Evolutionary conservation across 176 grass and related monocot genomes (phyloP), one percentile per base, ranked within the genome.

Genomic region (Juncus inflexus): DNA sequence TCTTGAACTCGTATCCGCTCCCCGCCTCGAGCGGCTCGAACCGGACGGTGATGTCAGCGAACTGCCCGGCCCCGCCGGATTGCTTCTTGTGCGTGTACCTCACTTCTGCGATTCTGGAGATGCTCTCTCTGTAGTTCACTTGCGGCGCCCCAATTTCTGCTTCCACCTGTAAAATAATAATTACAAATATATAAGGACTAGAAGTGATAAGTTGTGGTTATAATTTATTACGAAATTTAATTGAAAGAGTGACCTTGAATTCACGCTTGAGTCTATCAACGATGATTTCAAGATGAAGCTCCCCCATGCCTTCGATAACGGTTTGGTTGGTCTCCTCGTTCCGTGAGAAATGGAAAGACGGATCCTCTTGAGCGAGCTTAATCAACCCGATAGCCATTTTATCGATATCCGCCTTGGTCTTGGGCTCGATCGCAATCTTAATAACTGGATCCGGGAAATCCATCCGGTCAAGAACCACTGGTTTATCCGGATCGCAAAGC

Each of bases 241-340:
- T 52, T 5, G 75, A 65, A 74, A 16, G 75, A 65, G 79, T 65
- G 62, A 97, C 94, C 94, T 70, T 97, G 75, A 89, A 97, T 49
- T 97, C 94, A 65, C 94, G 81, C 77, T 89, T 91, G 61, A 97
- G 61, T 60, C 94, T 85, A 72, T 97, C 82, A 13, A 99, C 88
- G 41, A 97, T 97, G 67, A 97, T 97, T 63, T 97, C 94, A 57
- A 97, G 94, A 80, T 97, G 94, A 11, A 97, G 79, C 67, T 97
- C 94, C 51, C 94, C 94, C 94, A 97, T 97, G 72, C 94, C 94
- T 86, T 97, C 94, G 75, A 97, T 97, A 79, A 97, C 94, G 73
- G 94, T 97, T 74, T 97, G 94, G 80, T 92, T 97, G 8, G 84
- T 97, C 70, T 97, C 94, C 60, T 97, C 94, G 2, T 97, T 89